Conservation (phyloP, 2,329 filamentous ascomycete genomes). For the Raffaelea arxii region DNA sequence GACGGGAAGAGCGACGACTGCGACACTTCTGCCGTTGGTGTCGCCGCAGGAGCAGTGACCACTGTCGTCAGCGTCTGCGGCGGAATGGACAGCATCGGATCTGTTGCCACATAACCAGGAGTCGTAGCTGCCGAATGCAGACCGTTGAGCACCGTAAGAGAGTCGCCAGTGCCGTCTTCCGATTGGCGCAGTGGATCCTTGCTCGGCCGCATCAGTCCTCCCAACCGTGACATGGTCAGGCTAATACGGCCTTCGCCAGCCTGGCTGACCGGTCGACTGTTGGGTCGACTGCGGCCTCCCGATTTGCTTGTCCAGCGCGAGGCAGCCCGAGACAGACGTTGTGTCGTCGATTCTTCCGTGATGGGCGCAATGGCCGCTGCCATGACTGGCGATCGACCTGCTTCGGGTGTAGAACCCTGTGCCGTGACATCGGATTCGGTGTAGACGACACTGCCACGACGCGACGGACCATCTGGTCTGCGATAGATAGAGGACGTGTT, state of each 20-base stretch:
- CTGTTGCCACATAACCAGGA: not conserved
- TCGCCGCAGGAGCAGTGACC: conserved; percentile 11
- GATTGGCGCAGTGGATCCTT: conserved; percentile 34
- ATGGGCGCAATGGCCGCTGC: conserved; percentile 33
- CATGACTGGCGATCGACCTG: conserved; percentile 15
- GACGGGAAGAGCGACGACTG: not conserved
- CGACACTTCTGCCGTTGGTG: conserved; percentile 6
- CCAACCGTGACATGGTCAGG: conserved; percentile 45
- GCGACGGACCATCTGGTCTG: conserved; percentile 23
- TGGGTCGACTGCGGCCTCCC: conserved; percentile 41
- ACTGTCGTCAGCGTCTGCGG: not conserved
- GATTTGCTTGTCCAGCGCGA: conserved; percentile 36
- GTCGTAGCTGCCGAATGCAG: conserved; percentile 4
- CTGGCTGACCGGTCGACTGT: conserved; percentile 49
- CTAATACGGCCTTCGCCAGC: conserved; percentile 49
- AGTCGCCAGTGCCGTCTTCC: conserved; percentile 10
- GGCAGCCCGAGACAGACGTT: conserved; percentile 47
- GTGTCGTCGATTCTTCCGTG: conserved; percentile 41
- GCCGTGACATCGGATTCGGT: conserved; percentile 31
- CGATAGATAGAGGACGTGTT: conserved; percentile 14
- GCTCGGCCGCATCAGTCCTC: conserved; percentile 39
- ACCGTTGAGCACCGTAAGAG: not conserved
- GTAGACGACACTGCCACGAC: conserved; percentile 41
- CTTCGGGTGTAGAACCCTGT: conserved; percentile 25
- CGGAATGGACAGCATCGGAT: not conserved